Base-by-base conservation (phyloP, 176 grass and related monocot genomes). In the Phoenix dactylifera region DNA sequence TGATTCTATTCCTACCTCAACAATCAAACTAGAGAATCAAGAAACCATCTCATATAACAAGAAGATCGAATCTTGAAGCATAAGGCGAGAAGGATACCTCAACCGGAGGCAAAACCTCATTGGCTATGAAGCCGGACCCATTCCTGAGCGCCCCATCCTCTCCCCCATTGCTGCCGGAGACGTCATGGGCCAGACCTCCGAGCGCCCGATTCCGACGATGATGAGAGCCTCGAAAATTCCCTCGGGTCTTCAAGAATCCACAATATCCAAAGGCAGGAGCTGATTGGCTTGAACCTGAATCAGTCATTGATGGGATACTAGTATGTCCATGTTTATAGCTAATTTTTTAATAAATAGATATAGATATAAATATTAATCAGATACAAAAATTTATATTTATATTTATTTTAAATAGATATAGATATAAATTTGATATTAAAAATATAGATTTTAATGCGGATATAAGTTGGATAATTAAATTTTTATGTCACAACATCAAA, bases 141-240 rank as follows among this genome's bases (percentile, higher is more conserved):
- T 44, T 55, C 9, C 26, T 28, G 49, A 7, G 22, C 63, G 6
- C 22, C 18, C 55, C 65, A 44, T 68, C 65, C 26, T 52, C 65
- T 16, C 9, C 28, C 29, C 3, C 65, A 9, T 18, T 9, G 9
- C 28, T 35, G n/a, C 65, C 28, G n/a, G 65, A 56, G 26, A 39
- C 26, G 52, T 57, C 52, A 56, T 26, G 52, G 18, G 65, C 26
- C 7, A 56, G 50, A 52, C 52, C 52, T 56, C 52, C n/a, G 17
- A 60, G 17, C 16, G 1, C 26, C 39, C 25, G 26, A 30, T 32
- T 60, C 26, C 25, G 25, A 22, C 54, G 35, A 44, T 12, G 20
- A 7, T 17, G 54, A 56, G 18, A 56, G 26, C 58, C 26, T 26
- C 7, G 18, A 32, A 60, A 18, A 30, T 18, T 32, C 5, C 18